phyloP scores from a whole-genome alignment of 2,329 filamentous ascomycete species.

The Colletotrichum sp. region DNA sequence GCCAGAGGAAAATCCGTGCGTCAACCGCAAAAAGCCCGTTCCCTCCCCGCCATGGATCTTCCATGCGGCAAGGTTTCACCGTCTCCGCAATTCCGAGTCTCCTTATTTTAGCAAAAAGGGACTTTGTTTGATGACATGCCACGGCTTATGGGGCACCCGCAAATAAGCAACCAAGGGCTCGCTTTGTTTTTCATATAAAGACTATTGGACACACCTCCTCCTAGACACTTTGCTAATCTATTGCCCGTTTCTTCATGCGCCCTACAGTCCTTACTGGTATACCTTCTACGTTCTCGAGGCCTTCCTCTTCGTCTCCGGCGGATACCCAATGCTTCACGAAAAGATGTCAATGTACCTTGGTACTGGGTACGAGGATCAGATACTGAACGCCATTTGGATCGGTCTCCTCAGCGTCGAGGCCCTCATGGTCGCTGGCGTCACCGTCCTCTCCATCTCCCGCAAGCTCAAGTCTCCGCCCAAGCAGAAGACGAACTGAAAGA shows the following conservation, averaged over 20 bases:
- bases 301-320: constrained; percentile 20
- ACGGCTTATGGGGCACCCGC: background rate
- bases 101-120: background rate
- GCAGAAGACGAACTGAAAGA: constrained; percentile 11
- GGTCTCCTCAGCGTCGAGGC: constrained; percentile 50
- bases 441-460: constrained; percentile 32
- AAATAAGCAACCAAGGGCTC: background rate
- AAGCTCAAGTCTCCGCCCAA: constrained; percentile 23
- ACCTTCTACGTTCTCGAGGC: constrained; percentile 24
- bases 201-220: background rate
- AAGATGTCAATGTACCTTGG: constrained; percentile 29
- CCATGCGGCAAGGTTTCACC: constrained; percentile 12
- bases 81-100: constrained; percentile 3
- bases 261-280: constrained; percentile 23
- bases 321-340: constrained; percentile 28
- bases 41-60: constrained; percentile 5
- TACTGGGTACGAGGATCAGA: constrained; percentile 37
- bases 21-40: background rate
- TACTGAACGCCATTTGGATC: constrained; percentile 52
- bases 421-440: constrained; percentile 46
- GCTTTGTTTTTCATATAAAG: background rate
- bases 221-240: background rate
- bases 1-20: background rate
- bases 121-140: constrained; percentile 1
- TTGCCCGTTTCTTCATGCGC: background rate